phyloP scores from a whole-genome alignment of 2,329 filamentous ascomycete species.

The Sporothrix curviconia region DNA sequence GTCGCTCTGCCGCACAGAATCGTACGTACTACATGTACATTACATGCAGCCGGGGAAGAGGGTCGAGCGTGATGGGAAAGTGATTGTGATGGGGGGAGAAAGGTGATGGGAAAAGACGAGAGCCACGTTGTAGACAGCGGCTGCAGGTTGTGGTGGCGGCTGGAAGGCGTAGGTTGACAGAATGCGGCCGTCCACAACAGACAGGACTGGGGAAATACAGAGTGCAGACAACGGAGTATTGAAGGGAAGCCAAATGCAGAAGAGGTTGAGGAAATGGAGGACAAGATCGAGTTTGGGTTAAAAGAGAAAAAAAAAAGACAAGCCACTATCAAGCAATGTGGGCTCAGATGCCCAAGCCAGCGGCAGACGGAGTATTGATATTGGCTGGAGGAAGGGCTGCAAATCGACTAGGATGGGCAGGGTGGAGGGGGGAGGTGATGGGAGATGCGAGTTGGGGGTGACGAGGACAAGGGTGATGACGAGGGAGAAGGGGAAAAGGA shows the following conservation, averaged over 20 bases:
- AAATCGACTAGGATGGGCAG: background rate
- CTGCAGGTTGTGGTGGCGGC: background rate
- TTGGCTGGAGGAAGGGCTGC: slow-evolving; percentile 39
- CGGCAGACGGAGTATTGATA: slow-evolving; percentile 46
- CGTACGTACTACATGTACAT: too few species aligned
- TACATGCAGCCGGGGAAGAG: background rate
- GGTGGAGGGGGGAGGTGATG: slow-evolving; percentile 5
- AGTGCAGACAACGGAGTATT: too few species aligned
- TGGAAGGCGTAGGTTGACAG: background rate
- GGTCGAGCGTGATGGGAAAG: background rate
- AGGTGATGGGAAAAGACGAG: background rate
- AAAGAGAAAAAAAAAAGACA: background rate
- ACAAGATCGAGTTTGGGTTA: background rate
- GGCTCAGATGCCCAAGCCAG: slow-evolving; percentile 28
- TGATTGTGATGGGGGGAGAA: slow-evolving; percentile 3
- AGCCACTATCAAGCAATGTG: background rate
- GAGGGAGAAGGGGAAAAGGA: background rate
- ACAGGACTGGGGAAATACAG: too few species aligned
- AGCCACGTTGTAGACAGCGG: slow-evolving; percentile 7
- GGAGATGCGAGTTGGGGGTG: background rate
- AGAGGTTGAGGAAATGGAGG: background rate
- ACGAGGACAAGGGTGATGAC: background rate
- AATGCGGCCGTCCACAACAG: slow-evolving; percentile 2
- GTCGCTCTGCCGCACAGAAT: too few species aligned
- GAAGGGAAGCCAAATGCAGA: too few species aligned